These are phyloP conservation scores for Retiboletus flavoniger DNA, from an alignment of 1,284 basidiomycete species.

Conservation along the genomic window DNA sequence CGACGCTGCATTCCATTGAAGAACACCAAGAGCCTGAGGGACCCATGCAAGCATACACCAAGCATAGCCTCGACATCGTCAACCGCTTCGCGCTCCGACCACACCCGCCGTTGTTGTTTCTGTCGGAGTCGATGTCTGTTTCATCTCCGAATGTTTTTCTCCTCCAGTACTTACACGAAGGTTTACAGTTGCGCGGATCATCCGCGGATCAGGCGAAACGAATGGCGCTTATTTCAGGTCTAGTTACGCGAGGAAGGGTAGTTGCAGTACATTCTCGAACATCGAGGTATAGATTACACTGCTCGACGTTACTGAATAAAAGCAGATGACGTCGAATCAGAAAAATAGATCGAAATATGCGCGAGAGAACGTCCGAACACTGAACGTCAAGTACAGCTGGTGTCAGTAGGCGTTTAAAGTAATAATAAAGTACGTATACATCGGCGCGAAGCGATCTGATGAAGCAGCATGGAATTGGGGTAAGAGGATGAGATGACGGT, in stretches of 20 bases:
- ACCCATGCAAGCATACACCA: too few relatives aligned
- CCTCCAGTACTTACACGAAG: slow-evolving; percentile 9
- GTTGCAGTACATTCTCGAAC: slow-evolving; percentile 6
- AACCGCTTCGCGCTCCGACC: slow-evolving; percentile 2
- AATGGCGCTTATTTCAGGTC: slow-evolving; percentile 15
- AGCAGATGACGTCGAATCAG: slow-evolving; percentile 6
- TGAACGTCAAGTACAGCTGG: slow-evolving; percentile 19
- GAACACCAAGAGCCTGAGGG: too few relatives aligned
- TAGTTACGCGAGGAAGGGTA: slow-evolving; percentile 14
- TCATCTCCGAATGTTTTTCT: slow-evolving; percentile 31
- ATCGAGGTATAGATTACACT: slow-evolving; percentile 10
- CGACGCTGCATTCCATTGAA: neutral
- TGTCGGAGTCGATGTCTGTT: slow-evolving; percentile 29
- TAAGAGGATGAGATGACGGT: slow-evolving; percentile 8
- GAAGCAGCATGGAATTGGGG: slow-evolving; percentile 14
- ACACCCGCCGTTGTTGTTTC: neutral
- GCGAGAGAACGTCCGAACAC: slow-evolving; percentile 7
- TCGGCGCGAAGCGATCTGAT: slow-evolving; percentile 18
- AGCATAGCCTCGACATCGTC: neutral
- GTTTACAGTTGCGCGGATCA: slow-evolving; percentile 31
- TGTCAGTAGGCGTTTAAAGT: slow-evolving; percentile 32
- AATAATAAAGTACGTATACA: slow-evolving; percentile 36
- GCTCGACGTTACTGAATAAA: slow-evolving; percentile 9
- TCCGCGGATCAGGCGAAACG: slow-evolving; percentile 25
- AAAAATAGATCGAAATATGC: slow-evolving; percentile 7